Evolutionary conservation across 164 flowering plant genomes (phyloP).

Genomic region (Euptelea pleiosperma): DNA sequence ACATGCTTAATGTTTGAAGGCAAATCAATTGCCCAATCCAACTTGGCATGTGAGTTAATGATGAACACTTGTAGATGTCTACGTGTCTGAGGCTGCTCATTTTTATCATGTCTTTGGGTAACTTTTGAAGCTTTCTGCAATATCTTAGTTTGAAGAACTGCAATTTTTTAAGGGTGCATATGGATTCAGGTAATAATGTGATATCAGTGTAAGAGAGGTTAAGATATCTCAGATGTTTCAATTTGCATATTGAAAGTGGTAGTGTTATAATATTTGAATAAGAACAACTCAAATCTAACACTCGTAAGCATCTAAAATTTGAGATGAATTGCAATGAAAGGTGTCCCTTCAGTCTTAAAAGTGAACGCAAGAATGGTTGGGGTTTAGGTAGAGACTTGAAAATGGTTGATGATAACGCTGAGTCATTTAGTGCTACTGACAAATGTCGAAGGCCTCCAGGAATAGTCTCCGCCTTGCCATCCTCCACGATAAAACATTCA

Average conservation of each 20-base stretch:
- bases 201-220: background rate
- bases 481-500: conserved; percentile 1
- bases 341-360: no score
- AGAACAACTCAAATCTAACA: background rate
- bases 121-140: background rate
- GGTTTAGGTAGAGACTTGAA: background rate
- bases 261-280: background rate
- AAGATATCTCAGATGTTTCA: conserved; percentile 7
- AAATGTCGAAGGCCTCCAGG: background rate
- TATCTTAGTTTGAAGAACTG: background rate
- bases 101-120: conserved; percentile 4
- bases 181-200: conserved; percentile 1
- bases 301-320: background rate
- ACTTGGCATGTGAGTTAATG: conserved; percentile 3
- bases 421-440: background rate
- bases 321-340: background rate
- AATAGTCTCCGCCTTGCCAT: background rate
- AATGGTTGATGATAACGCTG: background rate
- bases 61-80: background rate
- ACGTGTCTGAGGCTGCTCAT: conserved; percentile 7
- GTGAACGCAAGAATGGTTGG: background rate
- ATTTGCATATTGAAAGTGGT: background rate
- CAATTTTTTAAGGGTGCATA: conserved; percentile 1
- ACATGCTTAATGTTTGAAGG: background rate
- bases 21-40: conserved; percentile 3